phyloP scores from a whole-genome alignment of 495 filamentous ascomycete genomes.

The Penicillium antarcticum region DNA sequence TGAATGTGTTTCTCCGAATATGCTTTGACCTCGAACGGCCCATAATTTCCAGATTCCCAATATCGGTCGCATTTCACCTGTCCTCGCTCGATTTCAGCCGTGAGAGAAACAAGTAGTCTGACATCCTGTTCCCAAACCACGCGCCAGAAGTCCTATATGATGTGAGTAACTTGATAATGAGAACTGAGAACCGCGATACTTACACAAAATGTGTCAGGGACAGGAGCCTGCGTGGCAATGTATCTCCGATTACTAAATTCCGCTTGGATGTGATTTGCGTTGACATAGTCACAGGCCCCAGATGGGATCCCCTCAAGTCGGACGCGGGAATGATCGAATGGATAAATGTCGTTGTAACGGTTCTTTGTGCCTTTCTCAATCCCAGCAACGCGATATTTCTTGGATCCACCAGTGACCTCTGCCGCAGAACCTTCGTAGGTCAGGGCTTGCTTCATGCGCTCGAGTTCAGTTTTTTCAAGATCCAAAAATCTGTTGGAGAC shows the following conservation, averaged over 20 bases:
- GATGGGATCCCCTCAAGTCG: slow-evolving; percentile 64
- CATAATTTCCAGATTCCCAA: slow-evolving; percentile 80
- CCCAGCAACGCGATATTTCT: slow-evolving; percentile 66
- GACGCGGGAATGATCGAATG: slow-evolving; percentile 91
- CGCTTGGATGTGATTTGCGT: slow-evolving; percentile 82
- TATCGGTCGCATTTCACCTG: slow-evolving; percentile 94
- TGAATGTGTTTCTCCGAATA: slow-evolving; percentile 78
- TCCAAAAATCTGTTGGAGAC: slow-evolving; percentile 80
- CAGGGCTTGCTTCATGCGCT: slow-evolving; percentile 88
- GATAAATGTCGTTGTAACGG: slow-evolving; percentile 95
- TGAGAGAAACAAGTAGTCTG: slow-evolving; percentile 91
- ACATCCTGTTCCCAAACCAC: slow-evolving; percentile 96
- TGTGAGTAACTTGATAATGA: slow-evolving; percentile 34
- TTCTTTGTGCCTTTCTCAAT: slow-evolving; percentile 96
- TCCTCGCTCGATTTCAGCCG: slow-evolving; percentile 91
- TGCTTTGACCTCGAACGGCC: slow-evolving; percentile 69
- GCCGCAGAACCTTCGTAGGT: slow-evolving; percentile 57
- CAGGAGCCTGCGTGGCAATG: slow-evolving; percentile 91
- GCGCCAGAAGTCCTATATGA: slow-evolving; percentile 90
- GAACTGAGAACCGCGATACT: slow-evolving; percentile 30
- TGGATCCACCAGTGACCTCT: slow-evolving; percentile 27
- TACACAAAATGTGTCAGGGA: slow-evolving; percentile 89
- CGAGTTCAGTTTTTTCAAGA: slow-evolving; percentile 81
- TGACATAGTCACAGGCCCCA: slow-evolving; percentile 92
- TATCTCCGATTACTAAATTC: slow-evolving; percentile 80